Evolutionary conservation across 2,329 filamentous ascomycete species (phyloP).

Genomic region (Pseudonectria buxi): DNA sequence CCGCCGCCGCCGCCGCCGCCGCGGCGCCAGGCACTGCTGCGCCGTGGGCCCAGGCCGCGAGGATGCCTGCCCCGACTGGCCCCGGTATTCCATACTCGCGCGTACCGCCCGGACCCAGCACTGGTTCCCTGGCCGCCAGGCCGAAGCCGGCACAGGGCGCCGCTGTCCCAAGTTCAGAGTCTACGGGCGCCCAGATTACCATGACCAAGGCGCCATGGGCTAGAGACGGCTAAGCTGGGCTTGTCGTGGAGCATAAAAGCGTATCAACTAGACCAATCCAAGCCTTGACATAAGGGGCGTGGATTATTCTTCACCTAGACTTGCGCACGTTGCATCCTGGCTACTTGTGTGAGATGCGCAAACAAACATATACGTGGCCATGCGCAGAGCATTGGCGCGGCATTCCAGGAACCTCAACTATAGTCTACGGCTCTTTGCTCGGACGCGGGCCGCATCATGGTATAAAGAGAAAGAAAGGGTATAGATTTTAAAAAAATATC

Average conservation of each 20-base stretch:
- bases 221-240: conserved; percentile 19
- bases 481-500: conserved; percentile 25
- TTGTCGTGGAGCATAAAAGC: neutral
- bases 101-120: conserved; percentile 24
- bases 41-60: conserved; percentile 38
- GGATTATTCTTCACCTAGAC: neutral
- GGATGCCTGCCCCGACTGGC: conserved; percentile 29
- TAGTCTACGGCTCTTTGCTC: neutral
- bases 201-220: conserved; percentile 44
- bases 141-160: conserved; percentile 15
- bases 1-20: conserved; percentile 16
- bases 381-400: too few relatives aligned
- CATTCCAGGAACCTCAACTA: too few relatives aligned
- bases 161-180: conserved; percentile 15
- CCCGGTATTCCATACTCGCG: conserved; percentile 35
- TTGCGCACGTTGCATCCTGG: too few relatives aligned
- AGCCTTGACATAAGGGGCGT: conserved; percentile 2
- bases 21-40: conserved; percentile 33
- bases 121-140: conserved; percentile 16
- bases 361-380: too few relatives aligned
- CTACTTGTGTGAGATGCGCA: too few relatives aligned
- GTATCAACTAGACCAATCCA: too few relatives aligned
- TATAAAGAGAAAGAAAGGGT: conserved; percentile 22
- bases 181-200: conserved; percentile 32
- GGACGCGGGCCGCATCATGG: conserved; percentile 5